Conservation (phyloP, 768 basidiomycete genomes). For the Nidularia sp. region DNA sequence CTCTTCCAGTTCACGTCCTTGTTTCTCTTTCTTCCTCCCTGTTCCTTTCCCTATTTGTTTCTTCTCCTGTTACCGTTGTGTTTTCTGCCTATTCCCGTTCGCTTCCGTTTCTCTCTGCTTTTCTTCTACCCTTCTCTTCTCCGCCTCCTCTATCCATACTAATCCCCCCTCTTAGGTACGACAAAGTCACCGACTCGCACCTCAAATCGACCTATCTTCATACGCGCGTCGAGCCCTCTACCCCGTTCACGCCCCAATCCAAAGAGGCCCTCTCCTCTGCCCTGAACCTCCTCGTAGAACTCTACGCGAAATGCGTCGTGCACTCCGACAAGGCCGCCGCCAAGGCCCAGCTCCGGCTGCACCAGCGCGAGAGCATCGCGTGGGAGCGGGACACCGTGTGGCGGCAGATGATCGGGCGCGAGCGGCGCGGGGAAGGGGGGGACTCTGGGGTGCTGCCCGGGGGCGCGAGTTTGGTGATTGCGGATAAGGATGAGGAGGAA, state of each 20-base stretch:
- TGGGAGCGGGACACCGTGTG: slow-evolving; percentile 98
- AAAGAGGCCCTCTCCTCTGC: slow-evolving; percentile 60
- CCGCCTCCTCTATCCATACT: background rate
- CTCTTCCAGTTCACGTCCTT: no score
- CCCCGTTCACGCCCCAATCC: slow-evolving; percentile 64
- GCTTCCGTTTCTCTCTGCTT: no score
- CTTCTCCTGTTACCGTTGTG: no score
- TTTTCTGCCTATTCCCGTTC: no score
- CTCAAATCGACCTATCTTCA: slow-evolving; percentile 55
- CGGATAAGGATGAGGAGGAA: slow-evolving; percentile 62
- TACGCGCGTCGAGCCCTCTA: slow-evolving; percentile 57
- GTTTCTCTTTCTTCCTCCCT: no score
- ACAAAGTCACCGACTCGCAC: slow-evolving; percentile 84
- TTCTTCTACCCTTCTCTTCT: background rate
- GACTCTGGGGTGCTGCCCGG: slow-evolving; percentile 13
- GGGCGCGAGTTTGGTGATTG: slow-evolving; percentile 46
- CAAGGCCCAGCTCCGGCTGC: slow-evolving; percentile 75
- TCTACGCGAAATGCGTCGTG: slow-evolving; percentile 86
- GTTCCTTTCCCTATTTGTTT: no score
- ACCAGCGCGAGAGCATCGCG: slow-evolving; percentile 90
- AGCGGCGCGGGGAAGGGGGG: slow-evolving; percentile 62
- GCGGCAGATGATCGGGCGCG: slow-evolving; percentile 89
- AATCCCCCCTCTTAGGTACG: slow-evolving; percentile 58
- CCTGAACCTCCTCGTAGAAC: slow-evolving; percentile 53
- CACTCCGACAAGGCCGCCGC: slow-evolving; percentile 66